Evolutionary conservation across 805 yeast species (phyloP).

Genomic region (Scheffersomyces stipitis): DNA sequence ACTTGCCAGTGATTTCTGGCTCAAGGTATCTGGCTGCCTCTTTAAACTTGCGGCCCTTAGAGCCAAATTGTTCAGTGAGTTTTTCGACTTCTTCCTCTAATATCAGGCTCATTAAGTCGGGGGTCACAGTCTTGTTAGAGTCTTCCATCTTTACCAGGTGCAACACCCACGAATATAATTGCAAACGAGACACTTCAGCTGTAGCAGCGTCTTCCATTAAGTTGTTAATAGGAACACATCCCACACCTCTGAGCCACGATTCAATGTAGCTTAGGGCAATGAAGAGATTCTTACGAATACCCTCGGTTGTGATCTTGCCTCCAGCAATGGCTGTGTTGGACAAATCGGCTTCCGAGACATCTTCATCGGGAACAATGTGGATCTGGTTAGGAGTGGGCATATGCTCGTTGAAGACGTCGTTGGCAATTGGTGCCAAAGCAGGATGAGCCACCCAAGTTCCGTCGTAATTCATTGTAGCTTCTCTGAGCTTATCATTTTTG

Average conservation of each 20-base stretch:
- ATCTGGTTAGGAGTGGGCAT: slow-evolving; percentile 25
- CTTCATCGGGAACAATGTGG: slow-evolving; percentile 10
- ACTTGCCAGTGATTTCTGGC: slow-evolving; percentile 19
- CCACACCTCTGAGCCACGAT: slow-evolving; percentile 20
- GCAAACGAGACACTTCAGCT: slow-evolving; percentile 21
- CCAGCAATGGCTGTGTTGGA: slow-evolving; percentile 14
- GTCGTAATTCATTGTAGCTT: slow-evolving; percentile 20
- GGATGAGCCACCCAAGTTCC: slow-evolving; percentile 27
- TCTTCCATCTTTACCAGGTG: slow-evolving; percentile 15
- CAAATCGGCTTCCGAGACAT: slow-evolving; percentile 13
- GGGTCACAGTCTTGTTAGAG: slow-evolving; percentile 10
- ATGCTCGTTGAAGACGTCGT: slow-evolving; percentile 14
- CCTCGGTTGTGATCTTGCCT: slow-evolving; percentile 13
- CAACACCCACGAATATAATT: slow-evolving; percentile 19
- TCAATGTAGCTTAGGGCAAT: slow-evolving; percentile 21
- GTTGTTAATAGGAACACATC: slow-evolving; percentile 22
- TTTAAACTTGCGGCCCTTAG: slow-evolving; percentile 11
- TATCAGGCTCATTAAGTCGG: slow-evolving; percentile 10
- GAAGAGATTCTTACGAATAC: slow-evolving; percentile 19
- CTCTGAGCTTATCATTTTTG: slow-evolving; percentile 17
- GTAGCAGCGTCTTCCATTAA: slow-evolving; percentile 26
- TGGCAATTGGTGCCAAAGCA: slow-evolving; percentile 19
- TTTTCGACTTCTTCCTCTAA: slow-evolving; percentile 14
- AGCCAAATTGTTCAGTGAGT: slow-evolving; percentile 4
- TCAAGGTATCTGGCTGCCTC: slow-evolving; percentile 15